Percentiles rank a stretch among this genome's conserved stretches.
Evolutionary conservation across 2,329 filamentous ascomycete species (phyloP).

Genomic region (Phyllosticta capitalensis): DNA sequence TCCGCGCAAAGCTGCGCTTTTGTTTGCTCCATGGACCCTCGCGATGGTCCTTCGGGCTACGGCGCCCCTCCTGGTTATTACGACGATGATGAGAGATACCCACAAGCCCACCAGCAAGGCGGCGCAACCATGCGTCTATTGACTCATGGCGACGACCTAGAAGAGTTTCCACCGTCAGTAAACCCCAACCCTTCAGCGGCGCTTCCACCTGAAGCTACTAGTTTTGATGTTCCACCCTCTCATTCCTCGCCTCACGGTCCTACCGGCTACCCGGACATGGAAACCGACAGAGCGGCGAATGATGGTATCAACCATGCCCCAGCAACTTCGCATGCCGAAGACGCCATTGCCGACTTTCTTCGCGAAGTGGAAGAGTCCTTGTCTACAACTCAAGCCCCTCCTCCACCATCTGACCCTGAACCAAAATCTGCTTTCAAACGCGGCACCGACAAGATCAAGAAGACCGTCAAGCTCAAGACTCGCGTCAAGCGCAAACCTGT

Average conservation of each 20-base stretch:
- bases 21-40: conserved; percentile 23
- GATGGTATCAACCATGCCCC: conserved; percentile 17
- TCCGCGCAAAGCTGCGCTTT: conserved; percentile 1
- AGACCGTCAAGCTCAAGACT: conserved; percentile 20
- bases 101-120: not conserved
- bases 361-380: conserved; percentile 31
- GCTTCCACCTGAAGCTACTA: conserved; percentile 18
- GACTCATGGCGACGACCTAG: conserved; percentile 35
- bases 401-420: conserved; percentile 13
- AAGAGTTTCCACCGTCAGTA: conserved; percentile 33
- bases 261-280: not conserved
- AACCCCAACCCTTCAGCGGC: conserved; percentile 13
- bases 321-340: conserved; percentile 25
- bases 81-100: conserved; percentile 18
- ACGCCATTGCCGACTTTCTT: conserved; percentile 35
- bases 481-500: conserved; percentile 14
- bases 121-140: conserved; percentile 40
- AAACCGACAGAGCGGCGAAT: not conserved
- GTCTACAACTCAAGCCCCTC: conserved; percentile 7
- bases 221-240: not conserved
- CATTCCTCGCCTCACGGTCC: conserved; percentile 5
- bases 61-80: conserved; percentile 35
- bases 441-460: conserved; percentile 20
- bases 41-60: conserved; percentile 25
- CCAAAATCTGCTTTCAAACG: conserved; percentile 16